A percentile compares a stretch with the other conserved stretches of the same genome.
Evolutionary conservation across 1,139 yeast genomes (phyloP).

Genomic region (Suhomyces yuchorum): DNA sequence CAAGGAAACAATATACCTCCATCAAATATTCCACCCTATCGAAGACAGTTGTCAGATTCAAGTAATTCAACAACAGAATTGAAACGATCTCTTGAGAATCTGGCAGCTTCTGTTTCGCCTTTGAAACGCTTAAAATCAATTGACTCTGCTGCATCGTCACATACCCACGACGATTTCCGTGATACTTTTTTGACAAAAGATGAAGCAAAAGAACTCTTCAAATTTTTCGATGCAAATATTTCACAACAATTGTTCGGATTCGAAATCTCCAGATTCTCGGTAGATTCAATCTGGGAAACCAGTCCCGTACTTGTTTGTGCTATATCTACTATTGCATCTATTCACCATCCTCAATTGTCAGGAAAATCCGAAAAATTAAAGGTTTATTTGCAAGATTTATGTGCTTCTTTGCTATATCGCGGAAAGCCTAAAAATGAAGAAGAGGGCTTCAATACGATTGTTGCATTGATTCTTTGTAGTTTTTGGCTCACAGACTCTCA

Average conservation of each 20-base stretch:
- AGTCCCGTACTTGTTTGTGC: constrained; percentile 66
- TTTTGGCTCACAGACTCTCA: constrained; percentile 70
- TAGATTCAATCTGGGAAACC: constrained; percentile 53
- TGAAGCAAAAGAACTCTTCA: constrained; percentile 54
- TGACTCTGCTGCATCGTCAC: neutral
- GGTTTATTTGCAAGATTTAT: constrained; percentile 45
- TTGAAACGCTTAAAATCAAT: neutral
- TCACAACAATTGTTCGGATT: constrained; percentile 71
- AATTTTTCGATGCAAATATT: constrained; percentile 56
- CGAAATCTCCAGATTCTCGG: constrained; percentile 53
- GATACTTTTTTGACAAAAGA: constrained; percentile 35
- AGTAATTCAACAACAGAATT: constrained; percentile 2
- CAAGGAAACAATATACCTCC: neutral
- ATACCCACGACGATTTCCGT: constrained; percentile 33
- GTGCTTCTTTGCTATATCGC: constrained; percentile 47
- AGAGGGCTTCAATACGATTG: constrained; percentile 60
- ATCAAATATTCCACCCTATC: neutral
- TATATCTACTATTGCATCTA: constrained; percentile 62
- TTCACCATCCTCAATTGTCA: constrained; percentile 55
- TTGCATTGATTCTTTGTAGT: constrained; percentile 66
- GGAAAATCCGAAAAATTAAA: constrained; percentile 42
- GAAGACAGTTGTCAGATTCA: neutral
- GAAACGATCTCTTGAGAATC: neutral
- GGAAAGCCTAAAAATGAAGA: constrained; percentile 45
- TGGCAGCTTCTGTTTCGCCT: neutral